Evolutionary conservation across 192 early-diverging fungal genomes (phyloP), one percentile per base, ranked within the genome.

Genomic region (Chytriomyces sp.): DNA sequence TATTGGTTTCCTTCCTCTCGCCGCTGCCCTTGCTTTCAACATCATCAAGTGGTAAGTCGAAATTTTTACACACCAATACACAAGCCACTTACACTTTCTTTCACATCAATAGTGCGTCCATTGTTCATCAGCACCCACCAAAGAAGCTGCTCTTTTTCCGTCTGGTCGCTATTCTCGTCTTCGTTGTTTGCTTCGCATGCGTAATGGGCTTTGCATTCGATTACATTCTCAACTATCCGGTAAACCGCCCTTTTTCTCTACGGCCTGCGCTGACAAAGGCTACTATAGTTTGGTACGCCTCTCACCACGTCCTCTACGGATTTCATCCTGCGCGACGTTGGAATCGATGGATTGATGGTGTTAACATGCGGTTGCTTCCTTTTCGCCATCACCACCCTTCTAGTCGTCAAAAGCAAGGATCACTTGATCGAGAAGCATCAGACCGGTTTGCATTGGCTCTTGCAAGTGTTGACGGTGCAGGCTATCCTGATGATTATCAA

Each of bases 1-100:
- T 58, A 49, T 49, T 25, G 63, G 63, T 17, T 65, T 65, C 31
- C 40, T 65, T 38, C 63, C 63, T 3, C 63, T 65, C 52, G 63
- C 63, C 0, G 17, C 40, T 26, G 63, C 52, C 7, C 31, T 52
- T 3, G 19, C 32, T 22, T 31, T 65, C n/a, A n/a, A n/a, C n/a
- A n/a, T n/a, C n/a, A n/a, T n/a, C n/a, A n/a, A n/a, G n/a, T n/a
- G n/a, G n/a, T n/a, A n/a, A n/a, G n/a, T n/a, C n/a, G n/a, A n/a
- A n/a, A n/a, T n/a, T n/a, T n/a, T n/a, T n/a, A n/a, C n/a, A n/a
- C n/a, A n/a, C n/a, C n/a, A n/a, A n/a, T n/a, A n/a, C n/a, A n/a
- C n/a, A n/a, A n/a, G n/a, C n/a, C n/a, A n/a, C n/a, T n/a, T n/a
- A n/a, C n/a, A n/a, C n/a, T n/a, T n/a, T n/a, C n/a, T n/a, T n/a